Percentiles rank a stretch among this genome's conserved stretches.
phyloP scores from a whole-genome alignment of 2,329 filamentous ascomycete species.

The Myriosclerotinia scirpicola region DNA sequence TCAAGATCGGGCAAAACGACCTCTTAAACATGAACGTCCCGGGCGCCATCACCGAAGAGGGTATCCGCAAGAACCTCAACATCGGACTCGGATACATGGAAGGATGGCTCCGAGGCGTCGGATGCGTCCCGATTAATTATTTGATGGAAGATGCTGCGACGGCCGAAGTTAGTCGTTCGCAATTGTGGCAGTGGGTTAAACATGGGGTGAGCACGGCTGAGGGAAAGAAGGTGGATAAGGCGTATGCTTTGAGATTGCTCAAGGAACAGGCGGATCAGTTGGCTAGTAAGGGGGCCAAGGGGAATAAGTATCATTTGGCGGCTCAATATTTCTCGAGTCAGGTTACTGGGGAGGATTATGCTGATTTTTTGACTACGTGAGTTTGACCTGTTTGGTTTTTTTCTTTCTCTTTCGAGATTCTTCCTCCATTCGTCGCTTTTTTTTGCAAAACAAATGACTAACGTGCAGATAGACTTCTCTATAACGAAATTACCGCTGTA shows the following conservation, averaged over 20 bases:
- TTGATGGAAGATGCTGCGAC: constrained; percentile 99
- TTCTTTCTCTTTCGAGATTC: not conserved
- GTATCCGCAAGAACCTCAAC: constrained; percentile 96
- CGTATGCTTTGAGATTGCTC: constrained; percentile 81
- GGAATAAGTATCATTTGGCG: constrained; percentile 88
- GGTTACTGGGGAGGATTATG: constrained; percentile 96
- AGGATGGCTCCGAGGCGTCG: constrained; percentile 91
- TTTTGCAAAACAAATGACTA: not conserved
- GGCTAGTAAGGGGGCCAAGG: constrained; percentile 71
- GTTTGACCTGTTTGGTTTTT: constrained; percentile 40
- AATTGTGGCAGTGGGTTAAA: constrained; percentile 95
- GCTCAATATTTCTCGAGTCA: constrained; percentile 90
- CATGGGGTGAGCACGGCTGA: constrained; percentile 74
- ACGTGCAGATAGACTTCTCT: constrained; percentile 61
- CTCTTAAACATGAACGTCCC: constrained; percentile 98
- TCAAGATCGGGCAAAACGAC: constrained; percentile 81
- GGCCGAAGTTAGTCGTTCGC: constrained; percentile 89
- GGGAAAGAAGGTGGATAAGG: constrained; percentile 91
- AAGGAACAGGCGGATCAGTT: constrained; percentile 81
- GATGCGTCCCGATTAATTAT: constrained; percentile 96
- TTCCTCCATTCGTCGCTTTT: too few species aligned
- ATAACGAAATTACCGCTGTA: constrained; percentile 81
- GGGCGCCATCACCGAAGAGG: constrained; percentile 85
- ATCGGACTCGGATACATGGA: constrained; percentile 99
- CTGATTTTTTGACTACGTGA: constrained; percentile 88